Evolutionary conservation across 2,329 filamentous ascomycete genomes (phyloP).

Genomic region (Sarocladium oryzae): DNA sequence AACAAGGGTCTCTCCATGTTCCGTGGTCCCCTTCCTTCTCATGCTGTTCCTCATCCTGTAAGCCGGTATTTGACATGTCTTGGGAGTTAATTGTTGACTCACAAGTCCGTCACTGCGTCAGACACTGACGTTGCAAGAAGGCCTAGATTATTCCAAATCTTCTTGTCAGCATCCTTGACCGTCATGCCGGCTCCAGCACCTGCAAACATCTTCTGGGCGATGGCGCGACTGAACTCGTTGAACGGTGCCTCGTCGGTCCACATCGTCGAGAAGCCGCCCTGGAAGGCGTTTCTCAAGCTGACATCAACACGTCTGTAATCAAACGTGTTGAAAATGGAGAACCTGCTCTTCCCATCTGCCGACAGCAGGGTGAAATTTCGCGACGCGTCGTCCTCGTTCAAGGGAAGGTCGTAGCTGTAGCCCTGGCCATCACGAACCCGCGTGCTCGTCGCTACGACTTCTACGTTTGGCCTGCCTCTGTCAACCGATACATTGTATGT

Average conservation of each 20-base stretch:
- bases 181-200: conserved; percentile 1
- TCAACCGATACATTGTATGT: conserved; percentile 12
- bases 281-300: not conserved
- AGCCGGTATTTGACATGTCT: not conserved
- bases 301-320: not conserved
- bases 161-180: conserved; percentile 2
- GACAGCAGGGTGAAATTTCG: not conserved
- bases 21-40: not conserved
- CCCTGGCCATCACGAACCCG: conserved; percentile 1
- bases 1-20: conserved; percentile 3
- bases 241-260: not conserved
- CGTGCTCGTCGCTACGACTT: not conserved
- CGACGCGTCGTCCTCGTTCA: not conserved
- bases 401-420: not conserved
- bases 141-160: conserved; percentile 8
- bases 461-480: not conserved
- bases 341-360: not conserved
- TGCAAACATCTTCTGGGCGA: not conserved
- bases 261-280: not conserved
- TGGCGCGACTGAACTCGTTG: conserved; percentile 1
- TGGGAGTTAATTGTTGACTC: not conserved
- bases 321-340: not conserved
- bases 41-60: not conserved
- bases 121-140: conserved; percentile 3
- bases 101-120: conserved; percentile 10